Conservation (phyloP, 257 asterid species). For the Solanum chilense region DNA sequence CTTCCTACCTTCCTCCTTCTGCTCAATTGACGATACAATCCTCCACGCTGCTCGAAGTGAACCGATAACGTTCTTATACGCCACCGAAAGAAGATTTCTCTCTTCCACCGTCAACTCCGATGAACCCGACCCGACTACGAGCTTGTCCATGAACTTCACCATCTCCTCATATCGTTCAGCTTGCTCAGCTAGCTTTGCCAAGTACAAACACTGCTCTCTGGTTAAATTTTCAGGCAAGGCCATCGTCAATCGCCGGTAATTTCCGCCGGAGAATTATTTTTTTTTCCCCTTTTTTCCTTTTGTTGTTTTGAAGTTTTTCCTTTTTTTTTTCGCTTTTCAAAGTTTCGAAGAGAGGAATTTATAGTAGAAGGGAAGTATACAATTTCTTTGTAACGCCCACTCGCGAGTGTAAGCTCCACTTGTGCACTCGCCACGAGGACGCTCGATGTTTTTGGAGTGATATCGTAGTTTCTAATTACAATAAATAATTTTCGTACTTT, state of each 20-base stretch:
- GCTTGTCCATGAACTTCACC: constrained; percentile 67
- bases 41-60: constrained; percentile 78
- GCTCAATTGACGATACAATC: constrained; percentile 55
- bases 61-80: constrained; percentile 71
- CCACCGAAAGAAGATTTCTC: constrained; percentile 63
- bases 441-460: background rate
- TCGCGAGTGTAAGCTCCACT: background rate
- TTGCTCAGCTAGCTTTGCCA: constrained; percentile 66
- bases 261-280: background rate
- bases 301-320: background rate
- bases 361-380: background rate
- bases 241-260: constrained; percentile 23
- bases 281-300: background rate
- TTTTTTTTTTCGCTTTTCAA: background rate
- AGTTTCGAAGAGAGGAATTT: background rate
- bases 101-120: constrained; percentile 58
- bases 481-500: background rate
- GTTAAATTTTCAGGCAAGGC: constrained; percentile 11
- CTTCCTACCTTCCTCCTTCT: constrained; percentile 62
- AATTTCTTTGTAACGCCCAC: background rate
- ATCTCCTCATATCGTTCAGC: constrained; percentile 73
- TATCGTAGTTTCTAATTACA: background rate
- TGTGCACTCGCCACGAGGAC: background rate
- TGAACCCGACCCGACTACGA: constrained; percentile 25
- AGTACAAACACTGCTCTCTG: constrained; percentile 60